Conservation (phyloP, 106 monocot species). For the Dendrobium catenatum region DNA sequence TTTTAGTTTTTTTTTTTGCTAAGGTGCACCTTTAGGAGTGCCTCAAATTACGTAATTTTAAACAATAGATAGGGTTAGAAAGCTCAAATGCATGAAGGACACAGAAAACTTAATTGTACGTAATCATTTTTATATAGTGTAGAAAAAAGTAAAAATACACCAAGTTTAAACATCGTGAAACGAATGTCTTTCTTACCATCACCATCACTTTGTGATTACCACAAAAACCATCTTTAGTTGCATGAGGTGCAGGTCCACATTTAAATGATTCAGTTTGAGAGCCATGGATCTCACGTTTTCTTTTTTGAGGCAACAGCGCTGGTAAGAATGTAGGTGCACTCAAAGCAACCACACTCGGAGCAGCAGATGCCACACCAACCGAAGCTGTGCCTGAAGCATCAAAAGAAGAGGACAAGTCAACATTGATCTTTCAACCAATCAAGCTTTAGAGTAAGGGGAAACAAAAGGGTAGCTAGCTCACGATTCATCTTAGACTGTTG, state of each 20-base stretch:
- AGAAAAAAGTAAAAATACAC: background rate
- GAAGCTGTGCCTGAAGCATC: background rate
- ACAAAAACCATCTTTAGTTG: background rate
- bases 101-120: background rate
- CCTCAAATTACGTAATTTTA: too few species aligned
- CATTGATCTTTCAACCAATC: background rate
- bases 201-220: background rate
- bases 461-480: background rate
- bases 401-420: background rate
- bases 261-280: slow-evolving; percentile 2
- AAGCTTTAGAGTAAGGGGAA: background rate
- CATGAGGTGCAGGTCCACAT: background rate
- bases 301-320: slow-evolving; percentile 1
- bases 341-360: slow-evolving; percentile 3
- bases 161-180: background rate
- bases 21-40: too few species aligned
- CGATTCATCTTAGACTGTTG: slow-evolving; percentile 4
- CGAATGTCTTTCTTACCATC: background rate
- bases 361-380: background rate
- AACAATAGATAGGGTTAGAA: too few species aligned
- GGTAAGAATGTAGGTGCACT: background rate
- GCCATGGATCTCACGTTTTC: background rate
- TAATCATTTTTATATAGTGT: background rate
- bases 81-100: background rate
- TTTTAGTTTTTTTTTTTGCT: too few species aligned